Evolutionary conservation across 495 filamentous ascomycete genomes (phyloP), one percentile per base, ranked within the genome.

Genomic region (Hamigera avellanea): DNA sequence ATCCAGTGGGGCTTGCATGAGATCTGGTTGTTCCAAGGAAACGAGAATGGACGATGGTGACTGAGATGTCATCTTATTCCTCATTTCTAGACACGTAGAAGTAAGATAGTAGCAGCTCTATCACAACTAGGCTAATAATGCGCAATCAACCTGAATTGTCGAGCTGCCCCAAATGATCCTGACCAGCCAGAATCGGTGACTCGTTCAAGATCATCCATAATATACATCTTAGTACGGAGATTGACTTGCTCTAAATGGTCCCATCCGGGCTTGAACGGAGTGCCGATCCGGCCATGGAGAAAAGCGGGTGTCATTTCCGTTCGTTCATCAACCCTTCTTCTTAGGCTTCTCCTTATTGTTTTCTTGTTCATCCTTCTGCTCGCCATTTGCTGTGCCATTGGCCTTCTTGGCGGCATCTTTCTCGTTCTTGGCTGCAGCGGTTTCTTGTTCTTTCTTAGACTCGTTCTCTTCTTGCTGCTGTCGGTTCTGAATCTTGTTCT

Each of bases 401-500:
- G 66, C 61, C 61, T 79, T 73, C 59, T 75, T 76, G 15, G 56
- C 57, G 21, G 64, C 67, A 33, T 81, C 78, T 56, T 82, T 82
- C 47, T 79, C 78, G 14, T 52, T 66, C 54, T 80, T 79, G 14
- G 49, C 56, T 26, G 55, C 59, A 40, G 69, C 75, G 29, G 61
- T 57, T 41, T 67, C 60, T 43, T 85, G 81, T 33, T 82, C 78
- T 59, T 82, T 80, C 71, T 81, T 82, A 37, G 73, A 75, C 46
- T 95, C 86, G 60, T 83, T 86, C 56, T 98, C 91, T 53, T 95
- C 91, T 60, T 93, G 86, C 55, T 89, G 84, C 64, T 95, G 89
- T 49, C 88, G 67, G 65, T 98, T 98, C 67, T 96, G 91, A 42
- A 96, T 94, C 79, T 98, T 98, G 66, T 98, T 98, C 70, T 98